Evolutionary conservation across 148 eudicot species (phyloP).

Genomic region (Fagopyrum esculentum): DNA sequence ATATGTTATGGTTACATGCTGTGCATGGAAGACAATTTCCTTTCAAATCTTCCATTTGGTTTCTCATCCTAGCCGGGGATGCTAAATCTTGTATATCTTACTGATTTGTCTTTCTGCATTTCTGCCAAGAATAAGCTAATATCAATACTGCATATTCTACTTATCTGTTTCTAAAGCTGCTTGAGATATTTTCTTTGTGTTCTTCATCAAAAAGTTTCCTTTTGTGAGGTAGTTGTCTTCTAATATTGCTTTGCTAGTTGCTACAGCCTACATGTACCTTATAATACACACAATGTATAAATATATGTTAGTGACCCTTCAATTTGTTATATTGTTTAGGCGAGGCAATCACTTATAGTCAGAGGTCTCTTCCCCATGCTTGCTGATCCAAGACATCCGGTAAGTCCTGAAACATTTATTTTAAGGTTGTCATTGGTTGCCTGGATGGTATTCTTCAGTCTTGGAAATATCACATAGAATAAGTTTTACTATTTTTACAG

Average conservation of each 20-base stretch:
- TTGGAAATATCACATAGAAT: too few relatives aligned
- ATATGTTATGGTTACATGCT: too few relatives aligned
- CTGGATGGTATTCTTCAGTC: background rate
- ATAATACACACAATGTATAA: background rate
- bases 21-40: background rate
- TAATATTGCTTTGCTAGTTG: background rate
- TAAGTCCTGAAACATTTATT: slow-evolving; percentile 30
- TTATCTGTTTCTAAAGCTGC: background rate
- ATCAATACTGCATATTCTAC: background rate
- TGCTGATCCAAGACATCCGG: slow-evolving; percentile 96
- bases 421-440: background rate
- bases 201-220: background rate
- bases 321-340: slow-evolving; percentile 37
- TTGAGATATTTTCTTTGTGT: background rate
- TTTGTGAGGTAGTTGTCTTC: background rate
- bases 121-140: background rate
- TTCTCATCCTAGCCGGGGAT: background rate
- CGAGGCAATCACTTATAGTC: slow-evolving; percentile 84
- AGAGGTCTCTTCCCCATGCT: slow-evolving; percentile 98
- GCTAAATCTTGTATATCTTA: background rate
- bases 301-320: background rate
- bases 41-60: background rate
- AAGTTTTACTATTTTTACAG: too few relatives aligned
- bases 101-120: background rate
- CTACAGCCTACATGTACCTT: background rate